Percentiles rank a stretch among this genome's conserved stretches.
These are phyloP conservation scores for Citrus medica DNA, from an alignment of 345 rosid species.

Conservation along the genomic window DNA sequence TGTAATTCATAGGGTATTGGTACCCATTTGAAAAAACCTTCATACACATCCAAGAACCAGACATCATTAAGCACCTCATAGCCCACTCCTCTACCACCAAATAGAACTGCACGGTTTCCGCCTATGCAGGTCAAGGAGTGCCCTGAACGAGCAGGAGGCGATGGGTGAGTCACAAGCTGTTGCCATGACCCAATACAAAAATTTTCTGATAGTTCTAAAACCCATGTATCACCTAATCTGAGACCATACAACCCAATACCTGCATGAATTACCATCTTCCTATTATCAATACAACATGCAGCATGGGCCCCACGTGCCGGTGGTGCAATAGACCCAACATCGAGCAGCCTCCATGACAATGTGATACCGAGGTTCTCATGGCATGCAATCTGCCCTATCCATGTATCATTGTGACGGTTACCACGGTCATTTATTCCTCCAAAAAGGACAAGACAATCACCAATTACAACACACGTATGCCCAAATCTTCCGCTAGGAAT, in stretches of 20 bases:
- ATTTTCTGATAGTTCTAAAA: conserved; percentile 67
- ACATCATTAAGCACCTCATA: conserved; percentile 83
- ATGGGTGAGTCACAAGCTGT: conserved; percentile 45
- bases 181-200: conserved; percentile 59
- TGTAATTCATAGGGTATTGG: conserved; percentile 53
- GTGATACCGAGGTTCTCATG: conserved; percentile 40
- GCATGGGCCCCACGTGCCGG: conserved; percentile 94
- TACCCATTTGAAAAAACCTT: conserved; percentile 50
- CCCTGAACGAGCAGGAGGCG: conserved; percentile 94
- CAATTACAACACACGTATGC: conserved; percentile 66
- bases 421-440: conserved; percentile 96
- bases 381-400: conserved; percentile 63
- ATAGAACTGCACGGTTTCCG: conserved; percentile 50
- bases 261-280: conserved; percentile 79
- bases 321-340: conserved; percentile 53
- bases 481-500: conserved; percentile 94
- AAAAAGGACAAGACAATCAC: conserved; percentile 58
- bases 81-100: conserved; percentile 90
- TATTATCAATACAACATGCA: conserved; percentile 62
- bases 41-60: conserved; percentile 66
- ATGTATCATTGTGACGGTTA: conserved; percentile 74
- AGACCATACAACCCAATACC: conserved; percentile 75
- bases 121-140: conserved; percentile 74
- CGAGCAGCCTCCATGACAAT: conserved; percentile 64
- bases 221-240: conserved; percentile 83